Evolutionary conservation across 2,329 filamentous ascomycete species (phyloP), one percentile per base, ranked within the genome.

Genomic region (Sphaerostilbella broomeana): DNA sequence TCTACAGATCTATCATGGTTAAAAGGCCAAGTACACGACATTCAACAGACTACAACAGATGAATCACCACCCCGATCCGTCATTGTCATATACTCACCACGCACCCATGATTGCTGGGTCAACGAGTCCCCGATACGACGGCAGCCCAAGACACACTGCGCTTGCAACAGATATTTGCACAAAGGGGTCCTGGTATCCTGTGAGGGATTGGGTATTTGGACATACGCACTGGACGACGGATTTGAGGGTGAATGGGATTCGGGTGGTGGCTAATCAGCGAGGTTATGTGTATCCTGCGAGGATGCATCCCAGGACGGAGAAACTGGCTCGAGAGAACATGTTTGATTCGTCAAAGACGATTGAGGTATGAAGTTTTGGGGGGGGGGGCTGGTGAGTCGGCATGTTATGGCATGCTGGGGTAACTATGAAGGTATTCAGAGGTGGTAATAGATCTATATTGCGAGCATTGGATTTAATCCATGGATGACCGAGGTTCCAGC

Each of bases 61-160:
- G 28, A 31, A 16, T 11, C 12, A 17, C 28, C 28, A 11, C 17
- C 28, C 16, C 8, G 28, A 17, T 13, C 15, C 5, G 38, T 77
- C 6, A 42, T 80, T 0, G 64, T 80, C 0, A 64, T 70, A 1
- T n/a, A 79, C 74, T 0, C 73, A 79, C 38, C 75, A 81, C 49
- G 73, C 75, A 2, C 75, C 76, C 2, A 68, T 61, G n/a, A 47
- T 72, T 1, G 46, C 63, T 29, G 64, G 62, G 4, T 69, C 70
- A 2, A 70, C 73, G 0, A 60, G 61, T 2, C 73, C 74, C 0
- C 62, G 69, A 45, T 59, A 80, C 34, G 49, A 59, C 3, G 53
- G 61, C 10, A 72, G 62, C 15, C 63, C 67, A 0, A 70, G 67
- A 62, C 61, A 57, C 3, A 62, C 62, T 6, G 74, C 68, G 0